phyloP scores from a whole-genome alignment of 495 filamentous ascomycete species.

The Trichodelitschia bisporula region DNA sequence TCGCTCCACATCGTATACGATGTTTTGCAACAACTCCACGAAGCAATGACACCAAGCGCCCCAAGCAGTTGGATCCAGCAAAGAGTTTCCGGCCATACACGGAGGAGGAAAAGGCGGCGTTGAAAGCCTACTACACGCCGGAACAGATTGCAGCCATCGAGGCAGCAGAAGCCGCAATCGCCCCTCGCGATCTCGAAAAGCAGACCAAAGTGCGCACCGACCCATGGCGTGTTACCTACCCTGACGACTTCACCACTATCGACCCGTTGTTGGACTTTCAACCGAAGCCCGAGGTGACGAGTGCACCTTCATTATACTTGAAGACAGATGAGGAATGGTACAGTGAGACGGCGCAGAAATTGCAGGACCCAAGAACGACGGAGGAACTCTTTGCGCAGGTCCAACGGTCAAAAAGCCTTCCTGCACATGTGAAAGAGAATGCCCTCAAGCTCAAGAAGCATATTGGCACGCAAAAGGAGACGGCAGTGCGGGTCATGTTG shows the following conservation, averaged over 20 bases:
- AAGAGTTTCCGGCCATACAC: conserved; percentile 49
- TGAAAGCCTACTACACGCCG: conserved; percentile 45
- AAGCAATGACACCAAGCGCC: too few species aligned
- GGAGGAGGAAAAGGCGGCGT: conserved; percentile 32
- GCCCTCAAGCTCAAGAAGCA: conserved; percentile 15
- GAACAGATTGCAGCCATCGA: conserved; percentile 66
- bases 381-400: too few species aligned
- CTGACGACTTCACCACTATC: conserved; percentile 63
- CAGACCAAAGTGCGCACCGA: conserved; percentile 47
- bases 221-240: conserved; percentile 44
- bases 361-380: too few species aligned
- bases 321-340: too few species aligned
- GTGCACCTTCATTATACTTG: too few species aligned
- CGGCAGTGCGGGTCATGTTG: too few species aligned
- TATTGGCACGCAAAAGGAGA: conserved; percentile 25
- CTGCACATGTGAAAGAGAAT: conserved; percentile 7
- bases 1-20: conserved; percentile 23
- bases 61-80: too few species aligned
- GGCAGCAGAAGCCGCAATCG: conserved; percentile 63
- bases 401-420: not conserved
- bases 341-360: too few species aligned
- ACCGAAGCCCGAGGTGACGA: conserved; percentile 5
- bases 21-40: conserved; percentile 25
- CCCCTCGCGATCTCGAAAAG: conserved; percentile 47
- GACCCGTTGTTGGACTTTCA: conserved; percentile 29